These are phyloP conservation scores for Rusavskia elegans DNA, from an alignment of 495 filamentous ascomycete species.

Conservation along the genomic window DNA sequence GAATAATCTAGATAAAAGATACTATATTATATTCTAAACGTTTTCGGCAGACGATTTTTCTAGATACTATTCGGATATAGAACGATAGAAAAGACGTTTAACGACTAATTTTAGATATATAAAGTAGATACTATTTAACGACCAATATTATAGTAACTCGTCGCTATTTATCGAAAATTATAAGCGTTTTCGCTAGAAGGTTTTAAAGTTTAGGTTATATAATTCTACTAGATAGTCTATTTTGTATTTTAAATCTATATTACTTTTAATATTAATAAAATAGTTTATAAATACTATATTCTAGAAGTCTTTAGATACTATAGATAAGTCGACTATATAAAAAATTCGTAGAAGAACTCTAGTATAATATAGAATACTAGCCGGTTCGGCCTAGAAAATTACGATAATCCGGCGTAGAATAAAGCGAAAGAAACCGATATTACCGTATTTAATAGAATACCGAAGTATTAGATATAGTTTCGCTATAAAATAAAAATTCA, in stretches of 20 bases:
- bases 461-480: background rate
- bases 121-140: too few species aligned
- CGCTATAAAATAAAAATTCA: background rate
- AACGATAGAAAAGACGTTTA: background rate
- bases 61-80: constrained; percentile 4
- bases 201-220: background rate
- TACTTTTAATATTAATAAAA: background rate
- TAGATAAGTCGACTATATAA: background rate
- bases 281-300: constrained; percentile 1
- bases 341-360: background rate
- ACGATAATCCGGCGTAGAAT: background rate
- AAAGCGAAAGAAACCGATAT: background rate
- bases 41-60: constrained; percentile 1
- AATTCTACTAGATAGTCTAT: background rate
- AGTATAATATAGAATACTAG: background rate
- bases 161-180: background rate
- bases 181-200: background rate
- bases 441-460: too few species aligned
- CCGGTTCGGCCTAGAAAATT: background rate
- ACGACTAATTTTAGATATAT: constrained; percentile 3
- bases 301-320: background rate
- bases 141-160: background rate
- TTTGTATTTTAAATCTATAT: background rate
- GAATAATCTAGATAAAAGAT: background rate
- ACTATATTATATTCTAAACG: constrained; percentile 4